Evolutionary conservation across 2,329 filamentous ascomycete genomes (phyloP).

Genomic region (Colletotrichum navitas): DNA sequence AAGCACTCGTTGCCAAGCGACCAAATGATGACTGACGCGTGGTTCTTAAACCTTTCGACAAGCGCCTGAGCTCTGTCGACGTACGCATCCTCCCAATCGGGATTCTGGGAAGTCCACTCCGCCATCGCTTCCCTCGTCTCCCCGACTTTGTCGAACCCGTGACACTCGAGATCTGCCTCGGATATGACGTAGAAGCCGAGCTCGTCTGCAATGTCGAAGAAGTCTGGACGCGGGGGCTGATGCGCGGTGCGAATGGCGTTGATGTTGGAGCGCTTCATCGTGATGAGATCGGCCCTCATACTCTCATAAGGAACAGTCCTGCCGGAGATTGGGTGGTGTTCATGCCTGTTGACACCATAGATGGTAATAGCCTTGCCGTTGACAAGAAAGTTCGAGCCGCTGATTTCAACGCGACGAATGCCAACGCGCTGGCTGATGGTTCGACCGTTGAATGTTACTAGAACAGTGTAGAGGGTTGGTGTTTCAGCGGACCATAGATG

Average conservation of each 20-base stretch:
- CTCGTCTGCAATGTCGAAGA: conserved; percentile 73
- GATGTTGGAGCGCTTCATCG: conserved; percentile 78
- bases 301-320: conserved; percentile 71
- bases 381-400: conserved; percentile 70
- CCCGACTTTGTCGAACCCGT: conserved; percentile 61
- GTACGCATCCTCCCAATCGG: conserved; percentile 73
- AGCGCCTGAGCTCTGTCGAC: conserved; percentile 75
- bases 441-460: conserved; percentile 52
- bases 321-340: conserved; percentile 73
- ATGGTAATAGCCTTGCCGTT: conserved; percentile 76
- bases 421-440: conserved; percentile 69
- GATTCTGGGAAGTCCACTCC: conserved; percentile 69
- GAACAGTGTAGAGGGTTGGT: conserved; percentile 69
- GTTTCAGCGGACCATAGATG: conserved; percentile 78
- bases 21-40: conserved; percentile 77
- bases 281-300: conserved; percentile 69
- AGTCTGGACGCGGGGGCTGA: conserved; percentile 69
- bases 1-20: conserved; percentile 79
- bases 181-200: conserved; percentile 74
- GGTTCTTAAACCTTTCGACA: conserved; percentile 70
- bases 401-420: conserved; percentile 72
- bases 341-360: conserved; percentile 78
- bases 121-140: conserved; percentile 46
- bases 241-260: conserved; percentile 78
- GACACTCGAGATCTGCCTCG: conserved; percentile 68